Evolutionary conservation across 345 rosid species (phyloP).

Genomic region (Aegle marmelos): DNA sequence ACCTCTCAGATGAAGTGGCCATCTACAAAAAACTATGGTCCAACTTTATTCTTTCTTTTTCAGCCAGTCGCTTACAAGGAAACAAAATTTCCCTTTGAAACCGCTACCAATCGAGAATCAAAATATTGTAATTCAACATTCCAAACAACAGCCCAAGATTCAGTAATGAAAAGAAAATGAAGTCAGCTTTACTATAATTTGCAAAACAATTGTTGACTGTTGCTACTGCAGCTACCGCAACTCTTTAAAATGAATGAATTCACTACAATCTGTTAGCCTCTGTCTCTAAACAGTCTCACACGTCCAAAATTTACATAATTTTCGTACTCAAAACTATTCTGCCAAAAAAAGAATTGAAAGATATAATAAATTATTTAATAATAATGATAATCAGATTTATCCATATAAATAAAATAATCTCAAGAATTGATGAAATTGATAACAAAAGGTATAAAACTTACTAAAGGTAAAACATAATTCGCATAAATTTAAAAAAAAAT

Average conservation of each 20-base stretch:
- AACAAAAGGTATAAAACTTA: neutral
- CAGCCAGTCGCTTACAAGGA: neutral
- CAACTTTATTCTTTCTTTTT: neutral
- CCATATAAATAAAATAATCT: no score
- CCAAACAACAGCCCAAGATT: slow-evolving; percentile 13
- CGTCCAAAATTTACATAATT: neutral
- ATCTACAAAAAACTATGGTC: slow-evolving; percentile 26
- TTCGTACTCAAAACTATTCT: neutral
- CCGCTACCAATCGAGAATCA: slow-evolving; percentile 50
- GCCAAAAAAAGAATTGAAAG: neutral
- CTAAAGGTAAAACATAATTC: neutral
- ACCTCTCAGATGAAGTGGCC: slow-evolving; percentile 78
- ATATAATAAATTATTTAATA: no score
- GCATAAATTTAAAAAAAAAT: neutral
- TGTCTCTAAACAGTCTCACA: slow-evolving; percentile 1
- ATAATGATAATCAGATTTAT: no score
- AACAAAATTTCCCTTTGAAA: neutral
- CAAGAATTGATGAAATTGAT: no score
- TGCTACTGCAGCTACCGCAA: neutral
- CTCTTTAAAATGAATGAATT: neutral
- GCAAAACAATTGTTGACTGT: neutral
- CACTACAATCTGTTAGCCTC: neutral
- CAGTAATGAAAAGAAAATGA: slow-evolving; percentile 1
- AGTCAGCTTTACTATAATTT: slow-evolving; percentile 7
- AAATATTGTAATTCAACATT: slow-evolving; percentile 47